Percentiles rank a stretch among this genome's conserved stretches.
Conservation (phyloP, 1,284 basidiomycete species). For the Cutaneotrichosporon sp. region DNA sequence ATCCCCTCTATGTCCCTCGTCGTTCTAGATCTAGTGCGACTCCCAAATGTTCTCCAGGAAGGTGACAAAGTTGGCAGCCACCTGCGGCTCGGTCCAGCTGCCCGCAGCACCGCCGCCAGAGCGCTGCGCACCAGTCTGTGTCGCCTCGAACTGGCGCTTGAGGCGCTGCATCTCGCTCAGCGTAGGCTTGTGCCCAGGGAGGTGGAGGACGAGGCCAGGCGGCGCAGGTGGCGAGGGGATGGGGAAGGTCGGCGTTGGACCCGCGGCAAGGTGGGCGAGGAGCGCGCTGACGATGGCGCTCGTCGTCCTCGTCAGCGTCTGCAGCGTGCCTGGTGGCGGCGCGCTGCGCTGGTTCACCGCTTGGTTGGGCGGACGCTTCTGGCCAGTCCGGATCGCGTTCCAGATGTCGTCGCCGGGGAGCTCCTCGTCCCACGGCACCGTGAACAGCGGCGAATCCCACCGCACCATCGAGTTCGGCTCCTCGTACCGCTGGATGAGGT, state of each 20-base stretch:
- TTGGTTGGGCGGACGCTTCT: constrained; percentile 81
- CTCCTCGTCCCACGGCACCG: constrained; percentile 68
- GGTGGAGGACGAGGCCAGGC: constrained; percentile 51
- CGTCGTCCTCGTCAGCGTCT: constrained; percentile 72
- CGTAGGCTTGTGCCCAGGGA: constrained; percentile 67
- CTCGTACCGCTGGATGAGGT: constrained; percentile 85
- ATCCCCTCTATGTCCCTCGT: no score
- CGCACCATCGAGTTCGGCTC: constrained; percentile 95
- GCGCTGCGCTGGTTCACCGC: constrained; percentile 73
- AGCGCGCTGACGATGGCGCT: constrained; percentile 68
- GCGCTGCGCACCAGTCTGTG: constrained; percentile 84
- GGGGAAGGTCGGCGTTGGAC: constrained; percentile 59
- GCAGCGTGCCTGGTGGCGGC: constrained; percentile 78
- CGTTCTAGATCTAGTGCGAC: constrained; percentile 22
- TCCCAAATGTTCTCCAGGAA: constrained; percentile 70
- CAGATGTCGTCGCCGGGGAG: constrained; percentile 75
- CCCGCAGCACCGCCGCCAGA: constrained; percentile 79
- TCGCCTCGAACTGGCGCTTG: constrained; percentile 82
- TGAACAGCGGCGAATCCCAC: constrained; percentile 95
- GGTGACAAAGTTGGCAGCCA: constrained; percentile 71
- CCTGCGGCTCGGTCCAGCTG: constrained; percentile 72
- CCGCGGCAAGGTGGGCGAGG: constrained; percentile 60
- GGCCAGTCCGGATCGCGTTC: constrained; percentile 74
- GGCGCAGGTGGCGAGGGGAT: constrained; percentile 60
- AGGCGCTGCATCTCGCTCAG: constrained; percentile 80